These are phyloP conservation scores for Endoconidiophora laricicola DNA, from an alignment of 2,329 filamentous ascomycete species.

Conservation along the genomic window DNA sequence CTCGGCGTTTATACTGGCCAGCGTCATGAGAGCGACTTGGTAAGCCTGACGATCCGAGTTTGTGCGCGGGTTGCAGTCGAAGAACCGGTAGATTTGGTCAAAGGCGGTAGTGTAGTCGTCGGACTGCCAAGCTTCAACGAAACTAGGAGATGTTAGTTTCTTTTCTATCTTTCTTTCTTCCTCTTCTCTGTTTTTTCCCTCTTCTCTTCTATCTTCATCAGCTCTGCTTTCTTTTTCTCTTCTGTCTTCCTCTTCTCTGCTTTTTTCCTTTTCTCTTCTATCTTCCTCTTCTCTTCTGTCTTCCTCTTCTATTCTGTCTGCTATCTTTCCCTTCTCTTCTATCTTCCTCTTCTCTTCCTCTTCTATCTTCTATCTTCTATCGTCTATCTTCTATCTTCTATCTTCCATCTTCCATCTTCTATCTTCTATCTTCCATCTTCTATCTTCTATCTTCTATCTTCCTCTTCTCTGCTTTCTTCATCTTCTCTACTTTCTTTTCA, in stretches of 20 bases:
- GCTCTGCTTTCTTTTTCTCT: no score
- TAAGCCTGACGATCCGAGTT: conserved; percentile 71
- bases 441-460: background rate
- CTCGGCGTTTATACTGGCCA: conserved; percentile 85
- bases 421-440: background rate
- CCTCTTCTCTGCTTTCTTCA: no score
- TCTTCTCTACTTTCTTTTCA: no score
- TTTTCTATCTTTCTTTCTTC: background rate
- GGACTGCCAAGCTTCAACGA: conserved; percentile 80
- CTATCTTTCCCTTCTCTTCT: background rate
- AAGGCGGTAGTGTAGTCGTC: conserved; percentile 84
- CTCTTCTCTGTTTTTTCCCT: background rate
- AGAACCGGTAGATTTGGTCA: conserved; percentile 84
- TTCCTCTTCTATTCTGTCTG: background rate
- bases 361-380: no score
- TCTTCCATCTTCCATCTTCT: no score
- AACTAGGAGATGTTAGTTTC: conserved; percentile 30
- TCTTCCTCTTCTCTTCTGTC: no score
- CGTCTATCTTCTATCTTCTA: no score
- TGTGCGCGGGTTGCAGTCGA: conserved; percentile 79
- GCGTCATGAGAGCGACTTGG: conserved; percentile 84
- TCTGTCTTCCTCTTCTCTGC: no score
- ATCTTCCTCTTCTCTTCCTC: no score
- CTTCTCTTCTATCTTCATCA: no score
- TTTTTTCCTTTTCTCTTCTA: no score